These are phyloP conservation scores for Teunomyces pallodes DNA, from an alignment of 805 yeast genomes.

Conservation along the genomic window DNA sequence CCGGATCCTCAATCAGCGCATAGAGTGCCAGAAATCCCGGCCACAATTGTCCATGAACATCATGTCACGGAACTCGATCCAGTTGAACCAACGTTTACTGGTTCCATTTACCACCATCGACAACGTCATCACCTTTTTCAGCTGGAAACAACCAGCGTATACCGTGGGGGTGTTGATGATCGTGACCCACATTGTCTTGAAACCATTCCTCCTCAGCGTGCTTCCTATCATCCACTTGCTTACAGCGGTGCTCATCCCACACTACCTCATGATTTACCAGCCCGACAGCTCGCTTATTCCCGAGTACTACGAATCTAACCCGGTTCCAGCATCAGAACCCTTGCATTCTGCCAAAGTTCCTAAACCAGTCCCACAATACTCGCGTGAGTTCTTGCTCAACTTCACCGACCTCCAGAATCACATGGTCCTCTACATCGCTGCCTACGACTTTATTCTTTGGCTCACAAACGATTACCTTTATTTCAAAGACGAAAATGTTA, in stretches of 20 bases:
- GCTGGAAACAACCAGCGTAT: conserved; percentile 63
- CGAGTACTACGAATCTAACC: conserved; percentile 22
- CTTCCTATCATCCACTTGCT: conserved; percentile 56
- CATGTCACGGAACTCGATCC: conserved; percentile 67
- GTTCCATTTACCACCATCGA: conserved; percentile 63
- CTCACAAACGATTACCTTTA: conserved; percentile 56
- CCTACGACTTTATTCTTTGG: conserved; percentile 56
- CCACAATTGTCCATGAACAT: conserved; percentile 69
- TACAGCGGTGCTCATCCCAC: conserved; percentile 63
- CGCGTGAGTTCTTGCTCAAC: conserved; percentile 74
- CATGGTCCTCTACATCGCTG: conserved; percentile 60
- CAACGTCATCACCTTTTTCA: conserved; percentile 48
- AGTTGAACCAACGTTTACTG: conserved; percentile 60
- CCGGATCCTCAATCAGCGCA: conserved; percentile 46
- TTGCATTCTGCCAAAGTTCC: conserved; percentile 50
- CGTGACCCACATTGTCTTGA: conserved; percentile 52
- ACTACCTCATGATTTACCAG: conserved; percentile 59
- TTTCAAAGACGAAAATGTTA: conserved; percentile 60
- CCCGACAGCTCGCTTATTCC: conserved; percentile 45
- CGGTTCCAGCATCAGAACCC: conserved; percentile 47
- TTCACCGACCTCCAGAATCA: conserved; percentile 83
- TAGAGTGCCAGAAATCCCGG: conserved; percentile 58
- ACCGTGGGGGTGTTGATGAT: conserved; percentile 58
- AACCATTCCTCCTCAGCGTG: conserved; percentile 54
- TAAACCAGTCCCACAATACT: conserved; percentile 73